Percentiles rank a stretch among this genome's conserved stretches.
Conservation (phyloP, 1,284 basidiomycete genomes). For the Leucoagaricus sp. region DNA sequence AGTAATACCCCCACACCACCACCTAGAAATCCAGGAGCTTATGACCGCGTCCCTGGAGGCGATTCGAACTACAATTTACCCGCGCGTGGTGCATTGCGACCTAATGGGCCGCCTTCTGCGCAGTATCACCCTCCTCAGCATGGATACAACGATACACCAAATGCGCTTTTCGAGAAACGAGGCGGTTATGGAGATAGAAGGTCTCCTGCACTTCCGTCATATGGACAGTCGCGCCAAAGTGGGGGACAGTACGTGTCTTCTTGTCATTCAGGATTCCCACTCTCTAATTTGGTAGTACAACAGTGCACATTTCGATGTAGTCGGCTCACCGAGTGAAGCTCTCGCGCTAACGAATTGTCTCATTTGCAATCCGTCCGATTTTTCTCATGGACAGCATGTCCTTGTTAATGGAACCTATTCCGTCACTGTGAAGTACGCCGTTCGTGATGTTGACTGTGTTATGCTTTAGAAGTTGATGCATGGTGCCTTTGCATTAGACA, state of each 20-base stretch:
- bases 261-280: background rate
- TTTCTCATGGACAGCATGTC: constrained; percentile 72
- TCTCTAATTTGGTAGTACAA: background rate
- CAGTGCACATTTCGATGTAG: constrained; percentile 55
- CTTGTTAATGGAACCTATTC: constrained; percentile 71
- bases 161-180: constrained; percentile 50
- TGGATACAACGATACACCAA: constrained; percentile 58
- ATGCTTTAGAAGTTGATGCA: background rate
- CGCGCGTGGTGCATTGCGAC: constrained; percentile 21
- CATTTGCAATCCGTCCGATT: constrained; percentile 78
- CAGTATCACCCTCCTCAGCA: constrained; percentile 41
- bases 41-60: constrained; percentile 33
- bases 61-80: constrained; percentile 26
- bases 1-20: constrained; percentile 38
- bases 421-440: constrained; percentile 69
- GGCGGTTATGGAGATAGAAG: constrained; percentile 43
- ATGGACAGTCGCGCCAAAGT: constrained; percentile 17
- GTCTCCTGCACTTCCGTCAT: constrained; percentile 31
- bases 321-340: constrained; percentile 55
- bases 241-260: constrained; percentile 43
- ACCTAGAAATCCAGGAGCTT: constrained; percentile 54
- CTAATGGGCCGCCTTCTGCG: constrained; percentile 35
- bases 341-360: constrained; percentile 84
- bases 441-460: background rate
- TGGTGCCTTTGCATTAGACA: constrained; percentile 47